These are phyloP conservation scores for Gillenia trifoliata DNA, from an alignment of 306 rosid species.

Conservation along the genomic window DNA sequence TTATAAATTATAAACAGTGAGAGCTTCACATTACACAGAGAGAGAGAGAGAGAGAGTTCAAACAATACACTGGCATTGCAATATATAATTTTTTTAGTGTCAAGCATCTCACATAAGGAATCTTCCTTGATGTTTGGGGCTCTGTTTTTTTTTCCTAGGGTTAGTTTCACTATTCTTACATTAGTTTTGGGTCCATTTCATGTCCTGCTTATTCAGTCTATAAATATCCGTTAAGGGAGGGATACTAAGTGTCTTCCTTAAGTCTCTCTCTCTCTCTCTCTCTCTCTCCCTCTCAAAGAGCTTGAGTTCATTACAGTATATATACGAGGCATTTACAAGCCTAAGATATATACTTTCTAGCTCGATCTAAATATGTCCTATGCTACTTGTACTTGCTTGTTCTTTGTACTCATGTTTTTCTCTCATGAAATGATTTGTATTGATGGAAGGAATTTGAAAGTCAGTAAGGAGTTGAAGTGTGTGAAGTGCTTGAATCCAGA, in stretches of 20 bases:
- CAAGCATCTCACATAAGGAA: constrained; percentile 4
- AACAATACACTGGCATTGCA: not conserved
- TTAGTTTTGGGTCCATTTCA: not conserved
- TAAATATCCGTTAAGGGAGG: constrained; percentile 13
- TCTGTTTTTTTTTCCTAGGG: not conserved
- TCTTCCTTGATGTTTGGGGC: constrained; percentile 17
- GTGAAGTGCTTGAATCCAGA: not conserved
- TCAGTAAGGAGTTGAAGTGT: constrained; percentile 22
- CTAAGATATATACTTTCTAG: not conserved
- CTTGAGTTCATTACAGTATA: not conserved
- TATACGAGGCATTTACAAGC: not conserved
- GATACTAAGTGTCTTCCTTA: not conserved
- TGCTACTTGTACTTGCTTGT: constrained; percentile 29
- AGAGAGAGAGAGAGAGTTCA: not conserved
- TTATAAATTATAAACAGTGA: not conserved
- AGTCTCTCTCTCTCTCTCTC: constrained; percentile 4
- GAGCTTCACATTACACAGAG: not conserved
- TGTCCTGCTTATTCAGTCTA: not conserved
- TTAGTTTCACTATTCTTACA: not conserved
- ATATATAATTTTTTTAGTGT: not conserved
- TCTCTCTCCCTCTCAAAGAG: not conserved
- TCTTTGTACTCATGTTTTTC: constrained; percentile 40
- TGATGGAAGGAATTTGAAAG: constrained; percentile 49
- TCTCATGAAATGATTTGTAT: constrained; percentile 32
- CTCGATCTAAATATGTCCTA: constrained; percentile 36